phyloP scores from a whole-genome alignment of 2,329 filamentous ascomycete genomes.

The Helicocarpus griseus region DNA sequence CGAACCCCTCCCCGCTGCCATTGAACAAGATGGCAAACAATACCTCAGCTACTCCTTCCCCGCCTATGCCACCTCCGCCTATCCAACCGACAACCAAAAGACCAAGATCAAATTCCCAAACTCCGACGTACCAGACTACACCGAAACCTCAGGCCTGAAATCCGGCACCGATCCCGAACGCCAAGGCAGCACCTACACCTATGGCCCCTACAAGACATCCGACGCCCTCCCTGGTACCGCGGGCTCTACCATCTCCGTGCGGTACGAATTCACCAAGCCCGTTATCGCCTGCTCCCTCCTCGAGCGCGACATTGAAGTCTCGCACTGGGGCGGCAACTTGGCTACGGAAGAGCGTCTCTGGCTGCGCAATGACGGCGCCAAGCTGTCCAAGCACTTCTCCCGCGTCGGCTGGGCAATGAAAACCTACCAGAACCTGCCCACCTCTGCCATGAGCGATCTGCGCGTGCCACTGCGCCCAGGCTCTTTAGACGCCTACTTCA shows the following conservation, averaged over 20 bases:
- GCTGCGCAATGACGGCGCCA: constrained; percentile 76
- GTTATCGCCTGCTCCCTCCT: constrained; percentile 68
- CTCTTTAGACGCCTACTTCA: constrained; percentile 83
- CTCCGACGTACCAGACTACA: constrained; percentile 73
- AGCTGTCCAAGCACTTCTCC: constrained; percentile 62
- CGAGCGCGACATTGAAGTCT: constrained; percentile 88
- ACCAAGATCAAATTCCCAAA: constrained; percentile 87
- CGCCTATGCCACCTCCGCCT: constrained; percentile 73
- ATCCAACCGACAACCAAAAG: constrained; percentile 85
- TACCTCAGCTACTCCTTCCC: constrained; percentile 80
- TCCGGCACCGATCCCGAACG: constrained; percentile 63
- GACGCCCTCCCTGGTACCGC: constrained; percentile 66
- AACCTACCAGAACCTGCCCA: constrained; percentile 66
- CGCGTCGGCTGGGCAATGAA: constrained; percentile 65
- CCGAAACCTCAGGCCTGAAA: constrained; percentile 54
- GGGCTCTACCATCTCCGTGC: constrained; percentile 55
- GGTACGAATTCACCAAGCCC: constrained; percentile 93
- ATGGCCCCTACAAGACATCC: constrained; percentile 68
- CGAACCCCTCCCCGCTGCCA: constrained; percentile 66
- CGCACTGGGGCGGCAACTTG: constrained; percentile 95
- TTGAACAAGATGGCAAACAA: constrained; percentile 78
- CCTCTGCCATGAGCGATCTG: constrained; percentile 70
- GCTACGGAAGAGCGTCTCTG: constrained; percentile 92
- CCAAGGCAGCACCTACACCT: constrained; percentile 76
- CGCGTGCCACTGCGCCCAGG: constrained; percentile 70